A percentile compares a stretch with the other conserved stretches of the same genome.
Evolutionary conservation across 305 asterid species (phyloP).

Genomic region (Andrographis paniculata): DNA sequence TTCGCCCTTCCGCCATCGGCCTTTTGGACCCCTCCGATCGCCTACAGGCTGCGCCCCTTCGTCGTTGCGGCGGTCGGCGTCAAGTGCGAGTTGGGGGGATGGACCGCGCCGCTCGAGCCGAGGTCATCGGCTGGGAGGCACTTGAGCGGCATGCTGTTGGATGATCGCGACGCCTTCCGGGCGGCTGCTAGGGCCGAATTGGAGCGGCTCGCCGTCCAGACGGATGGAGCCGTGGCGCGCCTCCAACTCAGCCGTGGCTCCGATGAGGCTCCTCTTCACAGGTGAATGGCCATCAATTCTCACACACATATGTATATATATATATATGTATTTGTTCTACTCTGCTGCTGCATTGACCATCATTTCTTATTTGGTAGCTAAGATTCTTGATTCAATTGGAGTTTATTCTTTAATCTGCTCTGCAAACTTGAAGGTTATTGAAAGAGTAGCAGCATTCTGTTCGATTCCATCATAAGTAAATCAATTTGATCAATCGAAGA

Average conservation of each 20-base stretch:
- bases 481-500: too few species aligned
- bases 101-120: slow-evolving; percentile 68
- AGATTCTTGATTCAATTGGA: too few species aligned
- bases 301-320: background rate
- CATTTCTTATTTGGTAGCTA: too few species aligned
- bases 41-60: slow-evolving; percentile 8
- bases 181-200: slow-evolving; percentile 43
- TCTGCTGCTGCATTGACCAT: too few species aligned
- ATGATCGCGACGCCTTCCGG: slow-evolving; percentile 43
- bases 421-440: too few species aligned
- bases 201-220: slow-evolving; percentile 45
- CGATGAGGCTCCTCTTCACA: slow-evolving; percentile 66
- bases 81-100: slow-evolving; percentile 43
- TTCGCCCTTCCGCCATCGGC: slow-evolving; percentile 25
- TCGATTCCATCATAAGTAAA: too few species aligned
- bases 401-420: too few species aligned
- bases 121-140: slow-evolving; percentile 53
- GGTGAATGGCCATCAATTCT: slow-evolving; percentile 30
- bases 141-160: slow-evolving; percentile 45
- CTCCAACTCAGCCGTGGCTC: slow-evolving; percentile 51
- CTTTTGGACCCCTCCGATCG: slow-evolving; percentile 21
- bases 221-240: slow-evolving; percentile 50
- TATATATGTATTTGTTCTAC: background rate
- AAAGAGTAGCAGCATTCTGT: too few species aligned
- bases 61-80: slow-evolving; percentile 5